Percentiles rank a stretch among this genome's conserved stretches.
Conservation (phyloP, 345 rosid genomes). For the Salix udensis region DNA sequence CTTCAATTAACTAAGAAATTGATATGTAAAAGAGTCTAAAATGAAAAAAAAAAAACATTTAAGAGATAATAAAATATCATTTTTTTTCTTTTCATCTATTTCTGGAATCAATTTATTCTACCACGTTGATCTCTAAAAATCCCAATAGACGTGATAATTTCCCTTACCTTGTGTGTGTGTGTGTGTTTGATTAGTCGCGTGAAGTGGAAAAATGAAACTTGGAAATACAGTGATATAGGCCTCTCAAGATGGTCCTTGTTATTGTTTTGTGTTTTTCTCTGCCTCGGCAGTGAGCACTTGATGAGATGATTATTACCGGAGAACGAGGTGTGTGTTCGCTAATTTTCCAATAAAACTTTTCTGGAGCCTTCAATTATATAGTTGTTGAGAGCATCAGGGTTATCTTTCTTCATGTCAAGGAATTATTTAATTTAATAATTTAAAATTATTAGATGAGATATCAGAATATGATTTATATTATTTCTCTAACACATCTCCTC, state of each 20-base stretch:
- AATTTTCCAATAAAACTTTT: background rate
- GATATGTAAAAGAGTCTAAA: no score
- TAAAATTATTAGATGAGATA: no score
- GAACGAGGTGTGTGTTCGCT: background rate
- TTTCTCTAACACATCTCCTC: accelerated
- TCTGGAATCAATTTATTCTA: no score
- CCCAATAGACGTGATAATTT: background rate
- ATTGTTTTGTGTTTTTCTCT: background rate
- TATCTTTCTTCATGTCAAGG: background rate
- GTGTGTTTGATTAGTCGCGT: no score
- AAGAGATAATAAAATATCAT: no score
- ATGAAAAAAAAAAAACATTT: no score
- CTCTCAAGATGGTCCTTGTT: background rate
- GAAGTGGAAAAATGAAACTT: background rate
- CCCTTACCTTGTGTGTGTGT: no score
- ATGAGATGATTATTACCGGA: background rate
- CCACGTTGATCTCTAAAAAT: no score
- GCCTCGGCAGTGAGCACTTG: background rate
- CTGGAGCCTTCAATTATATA: background rate
- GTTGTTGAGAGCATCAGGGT: background rate
- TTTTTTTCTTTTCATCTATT: no score
- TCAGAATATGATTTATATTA: no score
- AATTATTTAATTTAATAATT: no score
- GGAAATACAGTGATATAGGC: background rate
- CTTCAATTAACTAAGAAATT: no score